Evolutionary conservation across 2,329 filamentous ascomycete species (phyloP).

Genomic region (Colletotrichum lupini): DNA sequence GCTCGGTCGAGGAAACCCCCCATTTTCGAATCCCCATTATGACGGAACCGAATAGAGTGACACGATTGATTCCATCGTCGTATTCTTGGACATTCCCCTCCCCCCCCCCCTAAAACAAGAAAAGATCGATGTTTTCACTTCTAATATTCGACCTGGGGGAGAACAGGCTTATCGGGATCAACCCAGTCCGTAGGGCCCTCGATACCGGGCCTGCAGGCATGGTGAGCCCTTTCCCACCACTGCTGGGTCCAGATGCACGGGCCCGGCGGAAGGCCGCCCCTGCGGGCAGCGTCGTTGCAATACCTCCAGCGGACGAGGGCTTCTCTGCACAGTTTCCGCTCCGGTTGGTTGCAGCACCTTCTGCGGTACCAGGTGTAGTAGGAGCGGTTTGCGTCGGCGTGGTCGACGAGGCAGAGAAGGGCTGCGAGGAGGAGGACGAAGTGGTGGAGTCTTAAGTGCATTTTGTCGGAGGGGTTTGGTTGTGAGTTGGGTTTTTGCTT

Average conservation of each 20-base stretch:
- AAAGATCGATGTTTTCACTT: neutral
- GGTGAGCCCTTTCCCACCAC: neutral
- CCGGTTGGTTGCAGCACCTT: neutral
- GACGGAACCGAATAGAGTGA: too few relatives aligned
- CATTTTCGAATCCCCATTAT: too few relatives aligned
- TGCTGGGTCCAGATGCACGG: neutral
- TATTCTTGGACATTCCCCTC: too few relatives aligned
- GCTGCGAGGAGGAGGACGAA: neutral
- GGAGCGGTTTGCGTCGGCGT: neutral
- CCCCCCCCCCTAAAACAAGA: neutral
- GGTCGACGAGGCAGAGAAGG: neutral
- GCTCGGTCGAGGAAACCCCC: too few relatives aligned
- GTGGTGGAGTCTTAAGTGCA: neutral
- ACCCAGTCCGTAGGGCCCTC: conserved; percentile 1
- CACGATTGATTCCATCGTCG: too few relatives aligned
- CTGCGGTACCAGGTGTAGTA: neutral
- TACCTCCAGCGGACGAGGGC: neutral
- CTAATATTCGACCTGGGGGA: too few relatives aligned
- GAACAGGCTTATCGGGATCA: conserved; percentile 1
- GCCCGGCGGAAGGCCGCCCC: neutral
- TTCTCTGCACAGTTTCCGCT: neutral
- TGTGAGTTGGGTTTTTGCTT: neutral
- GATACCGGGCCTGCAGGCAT: conserved; percentile 8
- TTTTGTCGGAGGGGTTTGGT: neutral
- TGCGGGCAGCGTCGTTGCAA: neutral